These are phyloP conservation scores for Nicotiana tomentosiformis DNA, from an alignment of 257 asterid genomes.

Conservation along the genomic window DNA sequence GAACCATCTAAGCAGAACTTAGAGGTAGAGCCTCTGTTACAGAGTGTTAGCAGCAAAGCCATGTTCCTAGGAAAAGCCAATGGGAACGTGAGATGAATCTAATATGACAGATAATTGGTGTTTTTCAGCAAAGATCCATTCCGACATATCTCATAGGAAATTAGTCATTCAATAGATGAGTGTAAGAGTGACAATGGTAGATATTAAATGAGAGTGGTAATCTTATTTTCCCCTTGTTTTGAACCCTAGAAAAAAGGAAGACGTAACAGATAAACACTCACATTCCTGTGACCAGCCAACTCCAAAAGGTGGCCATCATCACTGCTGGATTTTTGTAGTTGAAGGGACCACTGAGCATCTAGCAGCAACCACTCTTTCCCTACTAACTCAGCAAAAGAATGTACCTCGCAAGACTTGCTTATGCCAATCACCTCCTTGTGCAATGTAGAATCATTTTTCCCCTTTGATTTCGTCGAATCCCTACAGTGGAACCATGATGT, in stretches of 20 bases:
- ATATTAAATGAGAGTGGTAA: background rate
- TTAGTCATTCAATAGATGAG: background rate
- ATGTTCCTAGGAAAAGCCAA: background rate
- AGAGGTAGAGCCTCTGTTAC: background rate
- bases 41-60: background rate
- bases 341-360: slow-evolving; percentile 68
- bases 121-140: background rate
- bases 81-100: background rate
- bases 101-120: background rate
- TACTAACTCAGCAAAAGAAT: slow-evolving; percentile 52
- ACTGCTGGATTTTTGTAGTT: slow-evolving; percentile 36
- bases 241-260: background rate
- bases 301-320: slow-evolving; percentile 67
- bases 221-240: background rate
- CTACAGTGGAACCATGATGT: slow-evolving; percentile 35
- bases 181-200: background rate
- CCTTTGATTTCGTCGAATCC: slow-evolving; percentile 43
- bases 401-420: slow-evolving; percentile 46
- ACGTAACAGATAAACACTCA: slow-evolving; percentile 29
- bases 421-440: slow-evolving; percentile 54
- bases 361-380: slow-evolving; percentile 62
- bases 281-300: slow-evolving; percentile 64
- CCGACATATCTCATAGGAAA: background rate
- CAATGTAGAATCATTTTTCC: slow-evolving; percentile 31
- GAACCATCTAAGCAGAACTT: background rate